These are phyloP conservation scores for Cucurbita moschata DNA, from an alignment of 306 rosid genomes.

Conservation along the genomic window DNA sequence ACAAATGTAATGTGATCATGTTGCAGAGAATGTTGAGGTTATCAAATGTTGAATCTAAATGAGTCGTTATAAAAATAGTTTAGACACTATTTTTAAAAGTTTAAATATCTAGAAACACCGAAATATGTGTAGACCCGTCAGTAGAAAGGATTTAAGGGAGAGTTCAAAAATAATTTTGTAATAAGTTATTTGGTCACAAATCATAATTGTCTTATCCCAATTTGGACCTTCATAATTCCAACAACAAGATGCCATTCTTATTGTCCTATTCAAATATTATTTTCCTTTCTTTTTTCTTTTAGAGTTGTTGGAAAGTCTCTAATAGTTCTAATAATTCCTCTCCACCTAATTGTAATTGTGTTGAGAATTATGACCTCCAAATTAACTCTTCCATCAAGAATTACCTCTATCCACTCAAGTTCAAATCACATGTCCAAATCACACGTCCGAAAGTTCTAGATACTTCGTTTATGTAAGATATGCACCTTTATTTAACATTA, in stretches of 20 bases:
- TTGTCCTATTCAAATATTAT: neutral
- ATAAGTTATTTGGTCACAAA: neutral
- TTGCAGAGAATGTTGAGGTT: no score
- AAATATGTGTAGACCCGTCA: neutral
- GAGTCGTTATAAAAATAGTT: no score
- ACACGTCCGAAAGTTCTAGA: no score
- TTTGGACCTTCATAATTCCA: neutral
- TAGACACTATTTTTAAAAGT: neutral
- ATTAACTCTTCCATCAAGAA: no score
- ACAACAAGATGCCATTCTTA: neutral
- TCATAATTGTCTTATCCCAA: neutral
- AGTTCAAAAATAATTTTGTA: neutral
- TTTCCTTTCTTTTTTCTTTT: neutral
- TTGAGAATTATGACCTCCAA: no score
- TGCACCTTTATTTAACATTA: no score
- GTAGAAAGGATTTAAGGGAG: neutral
- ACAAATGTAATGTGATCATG: no score
- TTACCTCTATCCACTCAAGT: no score
- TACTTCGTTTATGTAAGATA: no score
- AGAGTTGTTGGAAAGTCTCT: neutral
- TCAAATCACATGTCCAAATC: no score
- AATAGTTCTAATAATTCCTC: neutral
- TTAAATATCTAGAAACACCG: neutral
- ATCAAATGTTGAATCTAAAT: no score
- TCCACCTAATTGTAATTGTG: neutral